Base-by-base conservation (phyloP, 768 basidiomycete species). In the Mycena capillaripes region DNA sequence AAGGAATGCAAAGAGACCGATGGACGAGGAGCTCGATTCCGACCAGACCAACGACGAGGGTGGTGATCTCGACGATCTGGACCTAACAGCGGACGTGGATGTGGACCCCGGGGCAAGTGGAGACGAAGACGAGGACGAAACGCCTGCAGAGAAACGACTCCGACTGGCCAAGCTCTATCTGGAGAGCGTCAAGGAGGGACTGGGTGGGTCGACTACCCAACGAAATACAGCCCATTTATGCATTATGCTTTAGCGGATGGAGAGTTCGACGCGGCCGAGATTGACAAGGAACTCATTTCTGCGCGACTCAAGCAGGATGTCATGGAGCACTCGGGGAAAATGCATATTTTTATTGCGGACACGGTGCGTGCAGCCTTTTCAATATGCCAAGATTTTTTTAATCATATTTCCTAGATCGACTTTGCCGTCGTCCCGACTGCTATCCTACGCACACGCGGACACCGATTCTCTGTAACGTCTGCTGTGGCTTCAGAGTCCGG, bases 191-290 rank as follows among this genome's bases (percentile, higher is more conserved):
- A 95, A 95, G 81, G 90, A 92, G 70, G 90, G 88, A 42, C 81
- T 97, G 32, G 87, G 92, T 90, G 76, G 81, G 90, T 85, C 23
- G 23, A 11, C n/a, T 61, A 12, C 10, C 25, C 3, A 16, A 42
- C 21, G 19, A 7, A 21, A 6, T 16, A n/a, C 11, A 11, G n/a
- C n/a, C 44, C 23, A 30, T 14, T 23, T 60, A 30, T 59, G 27
- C 71, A 1, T 29, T 9, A 14, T n/a, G 2, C 16, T 38, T 1
- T 30, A 90, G 95, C 92, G 69, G 97, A 97, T 29, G 95, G 94
- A 38, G 96, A 96, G 72, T 97, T 92, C 73, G 97, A 99, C 79
- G 98, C 98, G 6, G 97, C 95, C 1, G 97, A 98, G 76, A 92
- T 99, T 30, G 98, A 99, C 86, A 90, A 90, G 76, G 97, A 98